A percentile compares a stretch with the other conserved stretches of the same genome.
Evolutionary conservation across 495 filamentous ascomycete genomes (phyloP).

Genomic region (Aspergillus sclerotioniger): DNA sequence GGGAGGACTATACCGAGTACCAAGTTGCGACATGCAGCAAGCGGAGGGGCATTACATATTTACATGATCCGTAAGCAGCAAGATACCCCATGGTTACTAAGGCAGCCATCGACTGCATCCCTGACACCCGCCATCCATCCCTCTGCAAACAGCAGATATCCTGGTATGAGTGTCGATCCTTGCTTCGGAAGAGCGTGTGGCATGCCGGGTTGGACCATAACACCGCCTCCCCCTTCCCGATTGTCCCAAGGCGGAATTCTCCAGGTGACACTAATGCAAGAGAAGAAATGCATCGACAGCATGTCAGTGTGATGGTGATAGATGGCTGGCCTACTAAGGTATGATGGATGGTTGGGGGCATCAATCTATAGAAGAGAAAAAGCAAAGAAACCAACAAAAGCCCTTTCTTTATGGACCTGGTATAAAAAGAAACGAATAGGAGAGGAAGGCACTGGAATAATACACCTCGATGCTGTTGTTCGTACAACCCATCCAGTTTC

Average conservation of each 20-base stretch:
- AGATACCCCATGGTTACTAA: constrained; percentile 1
- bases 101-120: constrained; percentile 8
- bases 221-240: constrained; percentile 39
- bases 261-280: constrained; percentile 6
- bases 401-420: not conserved
- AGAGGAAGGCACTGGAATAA: not conserved
- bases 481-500: not conserved
- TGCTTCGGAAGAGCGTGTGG: constrained; percentile 24
- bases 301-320: constrained; percentile 1
- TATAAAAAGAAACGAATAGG: not conserved
- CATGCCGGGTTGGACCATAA: constrained; percentile 28
- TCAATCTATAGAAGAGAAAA: not conserved
- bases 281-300: constrained; percentile 4
- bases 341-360: not conserved
- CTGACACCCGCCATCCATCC: constrained; percentile 13
- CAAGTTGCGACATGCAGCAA: constrained; percentile 1
- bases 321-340: not conserved
- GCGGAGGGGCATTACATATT: not conserved
- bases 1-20: not conserved
- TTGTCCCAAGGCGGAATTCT: constrained; percentile 16
- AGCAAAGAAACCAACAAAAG: not conserved
- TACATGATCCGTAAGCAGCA: constrained; percentile 2
- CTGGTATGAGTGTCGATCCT: constrained; percentile 22
- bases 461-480: not conserved
- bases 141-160: constrained; percentile 30